Base-by-base conservation (phyloP, 192 early-diverging fungal species). In the Gonapodya prolifera region DNA sequence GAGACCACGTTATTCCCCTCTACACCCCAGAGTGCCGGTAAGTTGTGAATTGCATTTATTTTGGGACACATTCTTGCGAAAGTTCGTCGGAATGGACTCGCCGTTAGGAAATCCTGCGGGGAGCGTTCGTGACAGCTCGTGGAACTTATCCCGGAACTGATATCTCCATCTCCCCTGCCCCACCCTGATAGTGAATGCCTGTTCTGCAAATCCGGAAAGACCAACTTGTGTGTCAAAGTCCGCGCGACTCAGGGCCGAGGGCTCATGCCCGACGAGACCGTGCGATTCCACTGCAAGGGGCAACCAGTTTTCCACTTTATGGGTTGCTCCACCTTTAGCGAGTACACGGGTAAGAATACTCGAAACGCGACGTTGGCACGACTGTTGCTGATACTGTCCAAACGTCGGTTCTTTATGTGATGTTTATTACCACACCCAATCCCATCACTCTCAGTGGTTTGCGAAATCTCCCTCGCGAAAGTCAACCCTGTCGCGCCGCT, bases 1-100 rank as follows among this genome's bases (percentile, higher is more conserved):
- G 97, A n/a, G 97, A 99, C 81, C 95, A 96, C 79, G 97, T 99
- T 30, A 89, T 99, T 76, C 97, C 97, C 29, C 88, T 98, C 31
- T 99, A 94, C 84, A 92, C 90, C 2, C 87, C 93, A 34, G 74
- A 61, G 45, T 61, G 45, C 23, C 45, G 45, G 45, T 61, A 23
- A 61, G 45, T 61, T 61, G 45, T n/a, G n/a, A n/a, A n/a, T n/a
- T n/a, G n/a, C n/a, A n/a, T n/a, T n/a, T n/a, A n/a, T n/a, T n/a
- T n/a, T n/a, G n/a, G n/a, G n/a, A n/a, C n/a, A n/a, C n/a, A n/a
- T n/a, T n/a, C n/a, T n/a, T n/a, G n/a, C n/a, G n/a, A n/a, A n/a
- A n/a, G n/a, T n/a, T n/a, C n/a, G n/a, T n/a, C n/a, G n/a, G n/a
- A n/a, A n/a, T n/a, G n/a, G n/a, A n/a, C n/a, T n/a, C n/a, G n/a